Evolutionary conservation across 805 yeast species (phyloP), one percentile per base, ranked within the genome.

Genomic region (Hanseniaspora vineae): DNA sequence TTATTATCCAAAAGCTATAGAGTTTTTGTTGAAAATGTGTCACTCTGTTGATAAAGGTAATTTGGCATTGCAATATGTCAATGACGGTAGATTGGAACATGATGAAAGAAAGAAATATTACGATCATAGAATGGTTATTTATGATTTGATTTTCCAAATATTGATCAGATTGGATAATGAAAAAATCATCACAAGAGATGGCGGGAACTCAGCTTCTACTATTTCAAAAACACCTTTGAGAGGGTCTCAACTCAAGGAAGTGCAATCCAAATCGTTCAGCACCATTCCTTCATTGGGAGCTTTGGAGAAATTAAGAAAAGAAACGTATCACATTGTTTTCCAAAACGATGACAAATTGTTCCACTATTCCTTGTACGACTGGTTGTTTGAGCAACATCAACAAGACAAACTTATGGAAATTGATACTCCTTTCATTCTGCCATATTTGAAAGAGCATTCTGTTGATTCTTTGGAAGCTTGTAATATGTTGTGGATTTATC

Each of bases 361-460:
- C 73, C 98, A 92, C 54, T 87, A 81, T 65, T 84, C 85, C 53
- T 76, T 92, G 53, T 92, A 92, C 63, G 90, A 86, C 61, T 92
- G 97, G 97, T 80, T 87, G 55, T 81, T 87, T 33, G 66, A 72
- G 42, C 85, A 84, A 58, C 89, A 86, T 3, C 75, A 79, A 31
- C 81, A 85, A 51, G 92, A 83, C 48, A 77, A 84, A 51, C 67
- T 92, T 42, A 69, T 90, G 50, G 85, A 82, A 44, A 73, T 90
- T 49, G 84, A 85, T 47, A 86, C 97, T 0, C 84, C 89, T 12
- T 90, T 71, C 57, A 77, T 92, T 37, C 69, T 86, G 50, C 78
- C 82, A 29, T 92, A 84, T 56, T 73, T 92, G 59, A 84, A 80
- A 57, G 77, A 75, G 49, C 70, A 90, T 0, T 63, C 69, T 31